phyloP scores from a whole-genome alignment of 169 alveolate species.

The Plasmodium falciparum region DNA sequence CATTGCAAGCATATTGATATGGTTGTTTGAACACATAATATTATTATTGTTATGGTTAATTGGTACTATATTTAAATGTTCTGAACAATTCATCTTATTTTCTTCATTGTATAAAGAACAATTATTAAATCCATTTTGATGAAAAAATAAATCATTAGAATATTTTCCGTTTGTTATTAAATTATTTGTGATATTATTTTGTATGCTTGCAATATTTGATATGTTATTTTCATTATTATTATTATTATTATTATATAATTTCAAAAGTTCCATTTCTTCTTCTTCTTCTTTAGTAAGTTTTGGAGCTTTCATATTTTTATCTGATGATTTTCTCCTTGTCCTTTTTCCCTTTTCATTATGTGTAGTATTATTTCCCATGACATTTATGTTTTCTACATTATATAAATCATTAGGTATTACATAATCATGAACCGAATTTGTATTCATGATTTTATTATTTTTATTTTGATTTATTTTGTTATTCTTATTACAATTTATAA shows the following conservation, averaged over 20 bases:
- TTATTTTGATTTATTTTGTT: not conserved
- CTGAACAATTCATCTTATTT: not conserved
- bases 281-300: not conserved
- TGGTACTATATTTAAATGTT: not conserved
- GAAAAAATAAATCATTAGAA: conserved; percentile 2
- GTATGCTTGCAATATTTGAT: not conserved
- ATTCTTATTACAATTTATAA: not conserved
- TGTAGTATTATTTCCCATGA: not conserved
- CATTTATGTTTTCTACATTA: not conserved
- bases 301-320: not conserved
- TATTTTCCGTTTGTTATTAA: not conserved
- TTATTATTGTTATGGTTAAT: not conserved
- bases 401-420: not conserved
- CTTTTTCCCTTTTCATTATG: not conserved
- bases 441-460: not conserved
- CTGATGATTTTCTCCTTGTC: not conserved
- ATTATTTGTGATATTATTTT: not conserved
- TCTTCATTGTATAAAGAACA: conserved; percentile 4
- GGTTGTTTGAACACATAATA: not conserved
- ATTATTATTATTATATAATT: not conserved
- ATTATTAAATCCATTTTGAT: conserved; percentile 10
- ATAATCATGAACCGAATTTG: not conserved
- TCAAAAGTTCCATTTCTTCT: not conserved
- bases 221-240: conserved; percentile 3
- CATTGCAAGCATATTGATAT: not conserved